phyloP scores from a whole-genome alignment of 495 filamentous ascomycete genomes.

The Clohesyomyces aquaticus region DNA sequence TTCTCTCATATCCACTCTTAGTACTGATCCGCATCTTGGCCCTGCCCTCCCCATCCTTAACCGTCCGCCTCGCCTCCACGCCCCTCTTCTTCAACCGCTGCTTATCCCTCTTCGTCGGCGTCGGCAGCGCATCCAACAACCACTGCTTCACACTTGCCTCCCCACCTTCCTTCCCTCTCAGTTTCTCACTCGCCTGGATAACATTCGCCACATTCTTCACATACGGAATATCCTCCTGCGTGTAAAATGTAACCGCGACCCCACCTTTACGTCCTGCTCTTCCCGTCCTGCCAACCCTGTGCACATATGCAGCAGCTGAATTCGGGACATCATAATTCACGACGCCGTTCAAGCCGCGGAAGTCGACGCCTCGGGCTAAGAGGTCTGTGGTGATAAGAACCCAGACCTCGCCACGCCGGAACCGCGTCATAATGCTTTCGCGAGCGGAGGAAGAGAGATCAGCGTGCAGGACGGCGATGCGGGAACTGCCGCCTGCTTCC shows the following conservation, averaged over 20 bases:
- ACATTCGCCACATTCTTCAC: constrained; percentile 92
- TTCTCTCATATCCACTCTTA: constrained; percentile 86
- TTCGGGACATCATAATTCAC: constrained; percentile 96
- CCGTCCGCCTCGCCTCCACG: constrained; percentile 70
- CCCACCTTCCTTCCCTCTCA: constrained; percentile 46
- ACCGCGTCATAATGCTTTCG: constrained; percentile 79
- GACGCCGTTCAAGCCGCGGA: constrained; percentile 87
- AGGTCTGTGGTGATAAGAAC: constrained; percentile 94
- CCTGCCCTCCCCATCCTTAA: constrained; percentile 46
- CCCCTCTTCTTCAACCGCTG: constrained; percentile 80
- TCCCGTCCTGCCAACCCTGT: constrained; percentile 90
- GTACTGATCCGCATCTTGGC: constrained; percentile 76
- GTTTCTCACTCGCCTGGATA: constrained; percentile 78
- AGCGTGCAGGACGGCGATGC: constrained; percentile 89
- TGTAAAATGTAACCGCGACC: constrained; percentile 92
- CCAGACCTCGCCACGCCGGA: constrained; percentile 93
- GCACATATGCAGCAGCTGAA: constrained; percentile 85
- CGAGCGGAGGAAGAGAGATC: constrained; percentile 77
- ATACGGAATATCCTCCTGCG: constrained; percentile 88
- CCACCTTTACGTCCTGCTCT: constrained; percentile 86
- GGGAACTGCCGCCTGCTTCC: constrained; percentile 80
- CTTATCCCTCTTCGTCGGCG: constrained; percentile 78
- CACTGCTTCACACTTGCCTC: constrained; percentile 72
- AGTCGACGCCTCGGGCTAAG: constrained; percentile 87
- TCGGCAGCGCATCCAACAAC: constrained; percentile 86